These are phyloP conservation scores for Rossbeevera mucosa DNA, from an alignment of 768 basidiomycete genomes.

Conservation along the genomic window DNA sequence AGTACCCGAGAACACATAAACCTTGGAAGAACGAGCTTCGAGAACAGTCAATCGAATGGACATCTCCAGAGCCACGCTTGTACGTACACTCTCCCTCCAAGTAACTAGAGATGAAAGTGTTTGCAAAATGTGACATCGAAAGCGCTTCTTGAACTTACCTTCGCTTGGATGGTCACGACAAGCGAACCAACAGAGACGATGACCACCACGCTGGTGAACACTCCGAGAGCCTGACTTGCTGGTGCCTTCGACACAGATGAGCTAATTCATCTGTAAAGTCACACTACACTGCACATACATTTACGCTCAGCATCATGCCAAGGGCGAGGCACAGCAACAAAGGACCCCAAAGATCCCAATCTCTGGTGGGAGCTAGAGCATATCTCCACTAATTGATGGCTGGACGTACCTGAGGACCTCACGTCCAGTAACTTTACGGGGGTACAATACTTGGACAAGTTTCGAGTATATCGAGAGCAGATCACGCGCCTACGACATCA, in stretches of 20 bases:
- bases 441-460: constrained; percentile 90
- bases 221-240: constrained; percentile 71
- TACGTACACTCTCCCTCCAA: constrained; percentile 78
- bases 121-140: neutral
- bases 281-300: constrained; percentile 44
- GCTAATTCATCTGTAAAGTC: neutral
- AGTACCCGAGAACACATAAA: constrained; percentile 91
- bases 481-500: constrained; percentile 68
- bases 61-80: neutral
- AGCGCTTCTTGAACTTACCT: constrained; percentile 44
- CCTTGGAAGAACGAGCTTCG: constrained; percentile 92
- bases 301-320: constrained; percentile 81
- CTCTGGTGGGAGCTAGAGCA: constrained; percentile 43
- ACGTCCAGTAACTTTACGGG: constrained; percentile 64
- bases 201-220: constrained; percentile 93
- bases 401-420: constrained; percentile 70
- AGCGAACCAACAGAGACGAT: constrained; percentile 89
- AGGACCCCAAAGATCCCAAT: constrained; percentile 99
- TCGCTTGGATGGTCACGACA: constrained; percentile 92
- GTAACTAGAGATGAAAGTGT: constrained; percentile 43
- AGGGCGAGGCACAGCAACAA: constrained; percentile 76
- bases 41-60: constrained; percentile 1
- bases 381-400: neutral
- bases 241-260: constrained; percentile 59
- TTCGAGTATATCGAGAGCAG: constrained; percentile 88